These are phyloP conservation scores for Pseudocercospora pini-densiflorae DNA, from an alignment of 2,329 filamentous ascomycete species.

Conservation along the genomic window DNA sequence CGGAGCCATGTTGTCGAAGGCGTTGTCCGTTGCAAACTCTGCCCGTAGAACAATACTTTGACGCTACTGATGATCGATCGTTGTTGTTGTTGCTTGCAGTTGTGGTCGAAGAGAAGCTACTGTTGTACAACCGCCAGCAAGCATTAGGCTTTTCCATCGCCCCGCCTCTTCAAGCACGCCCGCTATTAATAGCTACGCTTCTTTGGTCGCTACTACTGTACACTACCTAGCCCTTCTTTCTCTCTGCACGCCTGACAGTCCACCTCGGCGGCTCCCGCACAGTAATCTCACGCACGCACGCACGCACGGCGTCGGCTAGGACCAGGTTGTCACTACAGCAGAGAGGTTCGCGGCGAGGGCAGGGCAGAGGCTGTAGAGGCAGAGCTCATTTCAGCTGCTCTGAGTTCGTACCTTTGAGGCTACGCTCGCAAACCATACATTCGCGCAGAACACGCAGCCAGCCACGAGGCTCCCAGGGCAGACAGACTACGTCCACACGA, in stretches of 20 bases:
- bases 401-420: conserved; percentile 3
- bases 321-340: neutral
- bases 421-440: neutral
- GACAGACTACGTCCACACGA: neutral
- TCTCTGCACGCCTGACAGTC: conserved; percentile 6
- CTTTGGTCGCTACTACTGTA: neutral
- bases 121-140: neutral
- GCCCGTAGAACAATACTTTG: neutral
- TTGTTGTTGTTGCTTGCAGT: neutral
- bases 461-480: neutral
- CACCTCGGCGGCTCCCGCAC: conserved; percentile 16
- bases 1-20: neutral
- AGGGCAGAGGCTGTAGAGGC: neutral
- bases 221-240: neutral
- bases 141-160: neutral
- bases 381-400: conserved; percentile 18
- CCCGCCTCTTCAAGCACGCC: conserved; percentile 1
- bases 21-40: neutral
- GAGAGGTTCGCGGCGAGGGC: neutral
- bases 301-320: conserved; percentile 2
- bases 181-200: neutral
- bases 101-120: neutral
- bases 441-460: neutral
- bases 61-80: neutral
- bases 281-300: conserved; percentile 11